Percentiles rank a stretch among this genome's conserved stretches.
phyloP scores from a whole-genome alignment of 345 rosid genomes.

The Acer negundo region DNA sequence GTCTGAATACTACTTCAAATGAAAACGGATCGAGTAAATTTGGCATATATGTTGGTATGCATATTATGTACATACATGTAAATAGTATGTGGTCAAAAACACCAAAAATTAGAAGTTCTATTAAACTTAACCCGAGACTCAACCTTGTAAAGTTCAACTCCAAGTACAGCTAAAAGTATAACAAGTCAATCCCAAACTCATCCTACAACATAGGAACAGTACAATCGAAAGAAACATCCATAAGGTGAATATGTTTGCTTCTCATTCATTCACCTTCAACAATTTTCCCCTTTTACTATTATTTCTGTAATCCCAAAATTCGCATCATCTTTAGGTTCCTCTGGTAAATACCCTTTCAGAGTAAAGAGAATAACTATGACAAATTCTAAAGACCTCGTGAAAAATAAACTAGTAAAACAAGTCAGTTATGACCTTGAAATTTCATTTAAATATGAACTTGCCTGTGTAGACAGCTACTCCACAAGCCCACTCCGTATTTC shows the following conservation, averaged over 20 bases:
- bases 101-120: neutral
- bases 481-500: slow-evolving; percentile 99
- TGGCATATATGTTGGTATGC: neutral
- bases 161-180: neutral
- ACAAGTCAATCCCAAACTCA: slow-evolving; percentile 4
- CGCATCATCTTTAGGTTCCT: slow-evolving; percentile 8
- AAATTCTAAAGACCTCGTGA: neutral
- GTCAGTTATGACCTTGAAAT: slow-evolving; percentile 11
- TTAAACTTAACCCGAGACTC: neutral
- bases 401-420: slow-evolving; percentile 11
- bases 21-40: neutral
- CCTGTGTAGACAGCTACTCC: slow-evolving; percentile 98
- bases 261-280: neutral
- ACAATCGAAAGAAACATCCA: slow-evolving; percentile 1
- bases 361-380: neutral
- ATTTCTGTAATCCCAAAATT: neutral
- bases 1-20: neutral
- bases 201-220: neutral
- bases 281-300: neutral
- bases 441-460: slow-evolving; percentile 31
- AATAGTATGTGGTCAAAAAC: neutral
- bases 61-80: neutral
- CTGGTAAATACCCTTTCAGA: neutral
- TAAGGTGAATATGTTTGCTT: slow-evolving; percentile 1
- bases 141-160: neutral